Evolutionary conservation across 306 rosid species (phyloP), one percentile per base, ranked within the genome.

Genomic region (Quercus variabilis): DNA sequence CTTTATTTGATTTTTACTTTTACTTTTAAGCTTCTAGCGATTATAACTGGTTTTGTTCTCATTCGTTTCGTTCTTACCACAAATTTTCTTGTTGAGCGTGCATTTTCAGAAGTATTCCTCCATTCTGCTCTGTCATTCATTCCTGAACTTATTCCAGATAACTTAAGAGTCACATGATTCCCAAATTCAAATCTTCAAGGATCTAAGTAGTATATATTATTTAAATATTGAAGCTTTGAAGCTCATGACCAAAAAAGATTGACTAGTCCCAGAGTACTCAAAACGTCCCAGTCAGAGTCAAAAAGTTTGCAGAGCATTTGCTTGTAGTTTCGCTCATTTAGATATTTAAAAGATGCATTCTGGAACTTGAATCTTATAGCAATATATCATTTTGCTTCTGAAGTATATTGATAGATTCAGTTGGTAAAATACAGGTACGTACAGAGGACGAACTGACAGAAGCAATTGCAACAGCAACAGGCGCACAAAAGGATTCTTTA

Each of bases 381-480:
- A 33, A 18, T 23, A 23, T 33, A 3, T 20, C 8, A 52, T 17
- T 20, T 26, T 56, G 76, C 60, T 72, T 3, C 4, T 60, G 7
- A 33, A 56, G 25, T 67, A 9, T 69, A 68, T 78, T 43, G 30
- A 79, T 13, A 31, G 59, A 19, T 11, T 59, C 19, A 20, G 65
- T 54, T 62, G 58, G 14, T 81, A 17, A 52, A 79, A 75, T 81
- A 43, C 69, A 91, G 96, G 94, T 89, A 72, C 90, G 90, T 3
- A 94, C 93, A 0, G 98, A 94, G 79, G 86, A 87, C 46, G 98
- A 92, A 38, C 88, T 94, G 14, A 73, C 23, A 1, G 93, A 89
- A 82, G 98, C 94, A 55, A 89, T 90, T 26, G 86, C 77, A 21
- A 83, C 81, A 11, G 92, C 94, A 38, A 90, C 74, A 3, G 86